Evolutionary conservation across 2,329 filamentous ascomycete genomes (phyloP), one percentile per base, ranked within the genome.

Genomic region (Monilinia polystroma): DNA sequence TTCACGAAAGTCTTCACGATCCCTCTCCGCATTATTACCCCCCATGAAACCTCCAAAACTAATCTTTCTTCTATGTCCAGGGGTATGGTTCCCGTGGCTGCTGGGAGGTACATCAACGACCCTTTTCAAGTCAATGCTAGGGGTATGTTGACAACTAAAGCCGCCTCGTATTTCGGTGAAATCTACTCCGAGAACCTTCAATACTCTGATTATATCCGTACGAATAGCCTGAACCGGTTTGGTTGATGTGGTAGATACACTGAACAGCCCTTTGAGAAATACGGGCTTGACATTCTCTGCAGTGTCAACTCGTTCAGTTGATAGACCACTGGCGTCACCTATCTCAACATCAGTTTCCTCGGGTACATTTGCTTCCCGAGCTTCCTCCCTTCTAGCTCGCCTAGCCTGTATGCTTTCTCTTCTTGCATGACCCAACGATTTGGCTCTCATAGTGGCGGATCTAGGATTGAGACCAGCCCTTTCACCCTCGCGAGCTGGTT

Each of bases 201-300:
- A 80, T 3, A 98, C 95, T 60, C 94, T 86, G 75, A 96, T 96
- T 72, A 99, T 91, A 76, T 99, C 95, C 8, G 87, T 82, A 51
- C 94, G 88, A 70, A 99, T 99, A 68, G 92, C 87, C 1, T 88
- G 82, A 14, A 98, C 86, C 0, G 94, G 92, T 76, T 96, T 96
- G 75, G 89, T 95, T 67, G 93, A 97, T 8, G 95, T 99, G 0
- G 95, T 99, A 4, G 92, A 96, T 64, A 98, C 95, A 74, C 94
- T 98, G 80, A 99, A 98, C 23, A 99, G 83, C 5, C 95, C 95
- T 79, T 98, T 99, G 67, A 99, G 85, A 77, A 90, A 98, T 3
- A 98, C 95, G 0, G 95, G 95, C 77, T 97, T 97, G 64, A 94
- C 89, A 68, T 94, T 86, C 72, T 96, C 92, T 6, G 90, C 88